Percentiles rank a stretch among this genome's conserved stretches.
phyloP scores from a whole-genome alignment of 2,329 filamentous ascomycete species.

The Ceratocystis destructans region DNA sequence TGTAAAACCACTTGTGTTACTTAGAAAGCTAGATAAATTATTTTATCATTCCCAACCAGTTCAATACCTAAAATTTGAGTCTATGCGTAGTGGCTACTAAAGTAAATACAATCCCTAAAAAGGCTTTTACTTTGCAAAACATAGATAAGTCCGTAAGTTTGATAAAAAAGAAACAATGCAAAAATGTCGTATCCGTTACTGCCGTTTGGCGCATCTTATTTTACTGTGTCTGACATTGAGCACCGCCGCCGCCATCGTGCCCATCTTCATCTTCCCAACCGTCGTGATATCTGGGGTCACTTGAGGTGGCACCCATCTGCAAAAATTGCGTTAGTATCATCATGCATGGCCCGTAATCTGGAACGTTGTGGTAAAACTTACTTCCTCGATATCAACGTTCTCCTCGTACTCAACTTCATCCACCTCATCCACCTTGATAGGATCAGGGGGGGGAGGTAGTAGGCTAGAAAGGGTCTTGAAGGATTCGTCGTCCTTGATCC shows the following conservation, averaged over 20 bases:
- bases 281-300: conserved; percentile 49
- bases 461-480: conserved; percentile 60
- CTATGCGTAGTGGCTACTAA: conserved; percentile 9
- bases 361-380: conserved; percentile 27
- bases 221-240: conserved; percentile 65
- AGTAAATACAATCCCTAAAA: background rate
- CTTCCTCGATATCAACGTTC: conserved; percentile 70
- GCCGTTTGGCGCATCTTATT: conserved; percentile 12
- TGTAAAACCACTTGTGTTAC: background rate
- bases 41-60: background rate
- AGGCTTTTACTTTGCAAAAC: background rate
- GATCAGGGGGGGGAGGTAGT: conserved; percentile 49
- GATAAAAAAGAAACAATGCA: conserved; percentile 5
- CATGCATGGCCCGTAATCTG: background rate
- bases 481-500: conserved; percentile 58
- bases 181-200: background rate
- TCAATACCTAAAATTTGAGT: conserved; percentile 9
- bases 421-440: conserved; percentile 57
- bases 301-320: conserved; percentile 58
- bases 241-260: conserved; percentile 38
- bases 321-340: conserved; percentile 1
- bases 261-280: conserved; percentile 62
- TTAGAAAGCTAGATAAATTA: background rate
- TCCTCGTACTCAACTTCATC: conserved; percentile 81
- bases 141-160: background rate